Evolutionary conservation across 768 basidiomycete genomes (phyloP).

Genomic region (Russula abietina): DNA sequence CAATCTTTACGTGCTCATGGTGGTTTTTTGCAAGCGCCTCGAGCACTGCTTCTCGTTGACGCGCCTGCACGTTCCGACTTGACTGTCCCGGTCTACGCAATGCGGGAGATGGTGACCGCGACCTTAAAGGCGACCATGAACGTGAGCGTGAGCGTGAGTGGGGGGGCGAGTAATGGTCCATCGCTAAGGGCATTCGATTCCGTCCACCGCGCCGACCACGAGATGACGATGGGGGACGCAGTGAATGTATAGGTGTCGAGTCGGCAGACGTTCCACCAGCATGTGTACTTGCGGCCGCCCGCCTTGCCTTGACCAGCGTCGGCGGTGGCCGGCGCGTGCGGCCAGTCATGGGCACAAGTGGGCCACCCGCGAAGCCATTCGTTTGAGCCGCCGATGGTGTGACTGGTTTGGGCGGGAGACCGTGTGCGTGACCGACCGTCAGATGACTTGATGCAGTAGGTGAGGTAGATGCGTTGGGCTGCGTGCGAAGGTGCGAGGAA

Average conservation of each 20-base stretch:
- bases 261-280: slow-evolving; percentile 11
- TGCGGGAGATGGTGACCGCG: slow-evolving; percentile 41
- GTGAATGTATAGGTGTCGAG: slow-evolving; percentile 9
- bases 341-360: slow-evolving; percentile 20
- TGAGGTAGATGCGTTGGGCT: slow-evolving; percentile 13
- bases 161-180: slow-evolving; percentile 23
- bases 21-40: slow-evolving; percentile 56
- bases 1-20: slow-evolving; percentile 59
- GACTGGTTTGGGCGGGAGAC: slow-evolving; percentile 22
- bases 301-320: slow-evolving; percentile 22
- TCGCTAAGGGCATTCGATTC: slow-evolving; percentile 6
- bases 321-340: slow-evolving; percentile 24
- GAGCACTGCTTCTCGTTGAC: slow-evolving; percentile 36
- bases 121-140: slow-evolving; percentile 15
- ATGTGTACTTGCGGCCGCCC: slow-evolving; percentile 6
- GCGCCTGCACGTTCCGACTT: slow-evolving; percentile 29
- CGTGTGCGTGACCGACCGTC: slow-evolving; percentile 5
- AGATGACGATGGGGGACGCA: neutral
- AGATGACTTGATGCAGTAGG: slow-evolving; percentile 13
- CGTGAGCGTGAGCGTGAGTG: slow-evolving; percentile 22
- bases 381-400: slow-evolving; percentile 20
- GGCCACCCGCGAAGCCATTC: slow-evolving; percentile 11
- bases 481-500: slow-evolving; percentile 20
- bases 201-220: slow-evolving; percentile 20
- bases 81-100: slow-evolving; percentile 37